Evolutionary conservation across 495 filamentous ascomycete genomes (phyloP).

Genomic region (Pseudomonodictys pantanalensis): DNA sequence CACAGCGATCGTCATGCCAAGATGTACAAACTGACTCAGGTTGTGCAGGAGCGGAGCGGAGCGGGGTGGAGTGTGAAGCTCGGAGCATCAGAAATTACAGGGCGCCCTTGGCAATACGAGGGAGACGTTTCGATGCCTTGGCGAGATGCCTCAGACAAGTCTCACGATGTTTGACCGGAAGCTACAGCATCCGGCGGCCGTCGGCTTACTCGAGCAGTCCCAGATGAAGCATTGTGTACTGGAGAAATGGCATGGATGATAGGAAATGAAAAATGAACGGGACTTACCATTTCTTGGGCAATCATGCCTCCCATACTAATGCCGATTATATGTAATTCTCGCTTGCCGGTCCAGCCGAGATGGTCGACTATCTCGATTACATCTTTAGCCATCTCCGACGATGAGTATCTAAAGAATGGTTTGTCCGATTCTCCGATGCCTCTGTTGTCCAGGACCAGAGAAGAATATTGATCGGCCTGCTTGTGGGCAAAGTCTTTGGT

Average conservation of each 20-base stretch:
- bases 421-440: conserved; percentile 77
- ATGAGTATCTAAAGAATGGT: conserved; percentile 66
- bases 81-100: conserved; percentile 18
- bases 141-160: conserved; percentile 18
- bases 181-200: conserved; percentile 5
- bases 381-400: conserved; percentile 73
- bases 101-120: not conserved
- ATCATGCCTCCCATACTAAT: conserved; percentile 86
- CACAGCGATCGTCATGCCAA: too few relatives aligned
- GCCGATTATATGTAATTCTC: conserved; percentile 67
- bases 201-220: not conserved
- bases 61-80: conserved; percentile 15
- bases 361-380: conserved; percentile 64
- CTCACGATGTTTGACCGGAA: conserved; percentile 6
- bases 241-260: conserved; percentile 1
- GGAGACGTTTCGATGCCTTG: conserved; percentile 3
- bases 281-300: conserved; percentile 67
- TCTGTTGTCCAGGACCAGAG: conserved; percentile 73
- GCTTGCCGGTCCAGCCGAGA: conserved; percentile 61
- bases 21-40: too few relatives aligned
- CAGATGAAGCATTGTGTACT: conserved; percentile 23
- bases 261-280: conserved; percentile 5
- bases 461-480: conserved; percentile 62
- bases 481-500: conserved; percentile 72
- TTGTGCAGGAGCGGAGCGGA: conserved; percentile 12